Conservation (phyloP, 345 rosid genomes). For the Hypericum androsaemum region DNA sequence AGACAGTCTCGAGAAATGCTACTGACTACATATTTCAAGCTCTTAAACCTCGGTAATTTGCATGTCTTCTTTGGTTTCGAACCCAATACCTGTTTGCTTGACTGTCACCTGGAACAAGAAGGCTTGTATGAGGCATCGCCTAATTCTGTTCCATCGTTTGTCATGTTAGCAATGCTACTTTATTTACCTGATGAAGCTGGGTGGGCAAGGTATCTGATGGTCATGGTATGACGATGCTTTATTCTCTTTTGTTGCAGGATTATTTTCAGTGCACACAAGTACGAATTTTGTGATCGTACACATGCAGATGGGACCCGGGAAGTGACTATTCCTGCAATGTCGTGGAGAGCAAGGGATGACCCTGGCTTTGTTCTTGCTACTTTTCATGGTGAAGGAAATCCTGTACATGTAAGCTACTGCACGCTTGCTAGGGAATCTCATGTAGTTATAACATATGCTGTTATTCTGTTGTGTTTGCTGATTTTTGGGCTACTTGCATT, state of each 20-base stretch:
- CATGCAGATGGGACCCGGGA: constrained; percentile 56
- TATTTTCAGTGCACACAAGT: constrained; percentile 41
- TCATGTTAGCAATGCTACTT: too few relatives aligned
- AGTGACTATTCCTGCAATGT: constrained; percentile 45
- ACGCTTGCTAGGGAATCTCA: constrained; percentile 44
- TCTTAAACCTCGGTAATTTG: constrained; percentile 49
- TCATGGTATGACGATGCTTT: too few relatives aligned
- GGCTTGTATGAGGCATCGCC: too few relatives aligned
- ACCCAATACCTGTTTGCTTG: not conserved
- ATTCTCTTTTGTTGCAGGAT: constrained; percentile 25
- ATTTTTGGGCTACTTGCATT: constrained; percentile 13
- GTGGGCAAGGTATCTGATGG: too few relatives aligned
- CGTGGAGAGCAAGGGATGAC: constrained; percentile 45
- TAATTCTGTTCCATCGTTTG: too few relatives aligned
- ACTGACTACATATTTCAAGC: constrained; percentile 57
- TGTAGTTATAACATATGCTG: constrained; percentile 22
- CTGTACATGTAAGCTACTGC: constrained; percentile 39
- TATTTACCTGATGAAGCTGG: too few relatives aligned
- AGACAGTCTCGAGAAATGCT: constrained; percentile 43
- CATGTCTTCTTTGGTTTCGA: not conserved
- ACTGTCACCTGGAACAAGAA: not conserved
- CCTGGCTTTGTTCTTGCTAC: constrained; percentile 55
- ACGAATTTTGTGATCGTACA: constrained; percentile 37
- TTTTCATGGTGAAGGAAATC: constrained; percentile 21
- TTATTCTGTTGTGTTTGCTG: constrained; percentile 20